Conservation (phyloP, 2,329 filamentous ascomycete genomes). For the Tolypocladium ovalisporum region DNA sequence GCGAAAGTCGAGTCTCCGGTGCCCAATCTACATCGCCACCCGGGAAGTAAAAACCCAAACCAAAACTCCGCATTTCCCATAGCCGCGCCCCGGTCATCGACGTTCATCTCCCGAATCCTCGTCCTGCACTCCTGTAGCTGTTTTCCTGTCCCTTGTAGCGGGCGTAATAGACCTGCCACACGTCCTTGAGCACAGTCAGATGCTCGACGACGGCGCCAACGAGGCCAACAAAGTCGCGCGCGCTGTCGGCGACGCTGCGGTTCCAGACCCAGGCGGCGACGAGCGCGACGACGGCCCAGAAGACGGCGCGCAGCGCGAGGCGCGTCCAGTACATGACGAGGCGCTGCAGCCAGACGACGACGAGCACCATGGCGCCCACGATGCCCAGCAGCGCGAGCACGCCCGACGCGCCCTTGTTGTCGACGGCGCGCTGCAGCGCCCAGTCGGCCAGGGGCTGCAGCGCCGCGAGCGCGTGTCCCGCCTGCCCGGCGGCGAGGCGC, state of each 20-base stretch:
- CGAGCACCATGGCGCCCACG: conserved; percentile 45
- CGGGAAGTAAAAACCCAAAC: not conserved
- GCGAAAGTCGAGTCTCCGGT: not conserved
- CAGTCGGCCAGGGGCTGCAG: conserved; percentile 32
- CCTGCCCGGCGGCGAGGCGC: conserved; percentile 19
- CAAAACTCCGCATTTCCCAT: not conserved
- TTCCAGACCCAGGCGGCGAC: conserved; percentile 49
- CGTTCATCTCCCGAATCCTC: not conserved
- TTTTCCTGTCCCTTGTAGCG: conserved; percentile 40
- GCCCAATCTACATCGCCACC: not conserved
- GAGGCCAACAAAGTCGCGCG: conserved; percentile 42
- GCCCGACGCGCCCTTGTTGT: conserved; percentile 22
- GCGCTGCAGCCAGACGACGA: conserved; percentile 61
- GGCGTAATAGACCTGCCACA: conserved; percentile 48
- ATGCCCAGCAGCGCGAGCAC: conserved; percentile 21
- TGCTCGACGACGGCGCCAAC: conserved; percentile 33
- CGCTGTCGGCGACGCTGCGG: conserved; percentile 54
- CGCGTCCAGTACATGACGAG: conserved; percentile 67
- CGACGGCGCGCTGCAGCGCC: conserved; percentile 18
- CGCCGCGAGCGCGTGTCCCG: conserved; percentile 15
- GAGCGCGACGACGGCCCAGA: conserved; percentile 51
- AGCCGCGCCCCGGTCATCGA: not conserved
- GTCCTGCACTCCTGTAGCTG: not conserved
- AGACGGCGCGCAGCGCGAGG: conserved; percentile 49
- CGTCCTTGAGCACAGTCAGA: conserved; percentile 34